A percentile compares a stretch with the other conserved stretches of the same genome.
phyloP scores from a whole-genome alignment of 768 basidiomycete genomes.

The Vararia minispora region DNA sequence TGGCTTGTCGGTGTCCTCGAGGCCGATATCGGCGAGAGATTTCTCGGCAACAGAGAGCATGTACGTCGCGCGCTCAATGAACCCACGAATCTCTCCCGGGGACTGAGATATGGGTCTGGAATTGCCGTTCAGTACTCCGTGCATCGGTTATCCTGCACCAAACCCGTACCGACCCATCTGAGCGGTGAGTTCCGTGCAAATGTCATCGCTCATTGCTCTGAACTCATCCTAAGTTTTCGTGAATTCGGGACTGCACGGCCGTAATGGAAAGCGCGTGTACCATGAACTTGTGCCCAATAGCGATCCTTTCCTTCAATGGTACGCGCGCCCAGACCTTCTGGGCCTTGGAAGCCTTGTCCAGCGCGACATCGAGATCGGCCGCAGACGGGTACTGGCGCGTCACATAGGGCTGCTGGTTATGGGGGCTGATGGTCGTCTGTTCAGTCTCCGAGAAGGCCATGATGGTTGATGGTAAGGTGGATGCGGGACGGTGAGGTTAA shows the following conservation, averaged over 20 bases:
- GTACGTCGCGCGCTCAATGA: conserved; percentile 72
- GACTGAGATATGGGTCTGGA: conserved; percentile 68
- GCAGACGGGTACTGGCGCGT: conserved; percentile 54
- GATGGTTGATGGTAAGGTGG: background rate
- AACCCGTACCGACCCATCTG: conserved; percentile 83
- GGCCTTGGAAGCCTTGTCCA: conserved; percentile 47
- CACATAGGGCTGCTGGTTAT: conserved; percentile 60
- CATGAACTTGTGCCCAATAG: conserved; percentile 62
- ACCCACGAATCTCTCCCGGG: conserved; percentile 70
- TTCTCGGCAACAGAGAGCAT: conserved; percentile 76
- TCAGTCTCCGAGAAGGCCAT: conserved; percentile 13
- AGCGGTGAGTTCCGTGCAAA: conserved; percentile 64
- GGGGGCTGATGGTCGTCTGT: conserved; percentile 82
- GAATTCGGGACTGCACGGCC: background rate
- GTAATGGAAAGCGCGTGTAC: conserved; percentile 27
- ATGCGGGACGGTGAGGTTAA: background rate
- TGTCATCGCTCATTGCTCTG: conserved; percentile 41
- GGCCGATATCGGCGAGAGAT: conserved; percentile 60
- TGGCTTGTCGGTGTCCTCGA: conserved; percentile 70
- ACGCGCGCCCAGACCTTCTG: conserved; percentile 66
- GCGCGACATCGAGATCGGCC: conserved; percentile 46
- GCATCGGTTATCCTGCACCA: background rate
- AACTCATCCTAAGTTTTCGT: conserved; percentile 32
- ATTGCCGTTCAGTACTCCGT: background rate
- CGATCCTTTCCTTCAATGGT: conserved; percentile 51